Conservation (phyloP, 2,329 filamentous ascomycete species). For the Beauveria sp. region DNA sequence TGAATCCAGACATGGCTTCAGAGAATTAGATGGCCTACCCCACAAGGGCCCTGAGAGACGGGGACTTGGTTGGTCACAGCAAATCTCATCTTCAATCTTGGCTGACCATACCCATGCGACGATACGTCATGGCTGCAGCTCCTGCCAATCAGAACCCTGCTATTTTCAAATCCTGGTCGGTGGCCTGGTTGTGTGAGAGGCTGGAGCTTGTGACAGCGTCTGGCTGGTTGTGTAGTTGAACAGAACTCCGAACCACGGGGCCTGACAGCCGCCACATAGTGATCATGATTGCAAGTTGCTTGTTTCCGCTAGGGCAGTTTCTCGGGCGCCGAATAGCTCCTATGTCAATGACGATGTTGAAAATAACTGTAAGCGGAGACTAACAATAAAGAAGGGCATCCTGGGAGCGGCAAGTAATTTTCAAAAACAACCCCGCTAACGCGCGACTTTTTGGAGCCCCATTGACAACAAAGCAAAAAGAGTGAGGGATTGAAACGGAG, state of each 20-base stretch:
- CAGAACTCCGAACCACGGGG: background rate
- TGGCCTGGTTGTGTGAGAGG: background rate
- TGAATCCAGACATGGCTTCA: background rate
- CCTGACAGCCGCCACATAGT: no score
- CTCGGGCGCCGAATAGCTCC: no score
- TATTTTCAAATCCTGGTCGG: constrained; percentile 8
- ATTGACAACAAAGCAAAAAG: no score
- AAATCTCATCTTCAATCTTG: constrained; percentile 11
- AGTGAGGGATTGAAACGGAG: background rate
- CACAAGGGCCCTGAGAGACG: constrained; percentile 1
- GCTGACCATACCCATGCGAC: background rate
- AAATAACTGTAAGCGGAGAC: background rate
- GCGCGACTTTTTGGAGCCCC: constrained; percentile 1
- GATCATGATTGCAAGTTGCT: no score
- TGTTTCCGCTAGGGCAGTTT: no score
- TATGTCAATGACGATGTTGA: background rate
- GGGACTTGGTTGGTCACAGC: background rate
- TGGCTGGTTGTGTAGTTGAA: background rate
- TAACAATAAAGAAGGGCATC: background rate
- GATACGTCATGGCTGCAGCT: constrained; percentile 8
- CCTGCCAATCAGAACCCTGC: constrained; percentile 5
- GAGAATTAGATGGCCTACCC: background rate
- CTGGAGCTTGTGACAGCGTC: background rate
- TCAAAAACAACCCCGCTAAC: background rate
- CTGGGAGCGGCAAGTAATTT: background rate